Evolutionary conservation across 2,329 filamentous ascomycete genomes (phyloP), one percentile per base, ranked within the genome.

Genomic region (Trichoderma brevicompactum): DNA sequence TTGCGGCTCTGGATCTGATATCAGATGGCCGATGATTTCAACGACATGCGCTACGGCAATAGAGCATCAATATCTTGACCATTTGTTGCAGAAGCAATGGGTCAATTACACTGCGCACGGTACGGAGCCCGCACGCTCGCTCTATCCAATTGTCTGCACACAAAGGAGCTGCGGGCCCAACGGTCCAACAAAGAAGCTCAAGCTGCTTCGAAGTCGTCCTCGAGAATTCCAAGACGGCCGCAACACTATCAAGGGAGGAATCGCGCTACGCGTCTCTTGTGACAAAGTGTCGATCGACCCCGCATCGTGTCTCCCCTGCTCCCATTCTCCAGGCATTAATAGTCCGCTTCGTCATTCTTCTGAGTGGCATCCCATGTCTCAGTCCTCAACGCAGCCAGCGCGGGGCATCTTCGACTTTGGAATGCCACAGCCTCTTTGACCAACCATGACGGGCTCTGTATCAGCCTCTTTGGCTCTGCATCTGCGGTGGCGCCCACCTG

Each of bases 381-480:
- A 69, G 64, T 61, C 49, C 60, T 59, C 60, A 28, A 56, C 56
- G 52, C 17, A 9, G 17, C 44, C 61, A n/a, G 13, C 43, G 52
- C 52, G 34, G 53, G 52, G 53, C 43, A 32, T 43, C 53, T 71
- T 70, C 69, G 66, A 53, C 67, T 55, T 60, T 69, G 73, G 74
- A 75, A 75, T 75, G 74, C 50, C 54, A 40, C 46, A 23, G 64
- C 58, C 55, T 67, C 60, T 40, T 68, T 70, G 23, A n/a, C 63
- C 48, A 36, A 28, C 60, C 43, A 46, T 64, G 15, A 2, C 32
- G 9, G 38, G 48, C 49, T 54, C 72, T 59, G 63, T 43, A 41
- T 66, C 52, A 48, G 40, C 53, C 56, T 61, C 28, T 53, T 64
- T 41, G 48, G 52, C 54, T 28, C 62, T 55, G 49, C 40, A 28